Conservation (phyloP, 306 rosid species). For the Astragalus membranaceus region DNA sequence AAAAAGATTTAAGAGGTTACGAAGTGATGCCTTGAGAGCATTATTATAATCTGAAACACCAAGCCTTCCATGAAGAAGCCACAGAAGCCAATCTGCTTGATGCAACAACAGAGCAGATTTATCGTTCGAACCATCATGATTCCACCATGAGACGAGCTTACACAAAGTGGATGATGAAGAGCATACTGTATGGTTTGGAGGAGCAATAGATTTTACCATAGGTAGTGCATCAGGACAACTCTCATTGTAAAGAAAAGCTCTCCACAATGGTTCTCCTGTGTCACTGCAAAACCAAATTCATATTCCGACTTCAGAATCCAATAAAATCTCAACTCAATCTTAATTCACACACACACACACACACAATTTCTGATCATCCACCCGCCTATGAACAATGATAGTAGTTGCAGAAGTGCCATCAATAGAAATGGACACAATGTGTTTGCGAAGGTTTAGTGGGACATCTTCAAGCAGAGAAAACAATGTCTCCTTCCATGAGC, state of each 20-base stretch:
- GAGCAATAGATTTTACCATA: conserved; percentile 73
- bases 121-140: conserved; percentile 28
- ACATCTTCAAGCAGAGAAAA: conserved; percentile 66
- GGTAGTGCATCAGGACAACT: conserved; percentile 77
- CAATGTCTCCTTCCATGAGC: conserved; percentile 76
- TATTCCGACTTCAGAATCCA: conserved; percentile 29
- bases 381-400: conserved; percentile 76
- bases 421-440: conserved; percentile 60
- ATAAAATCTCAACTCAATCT: background rate
- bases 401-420: conserved; percentile 98
- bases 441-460: conserved; percentile 47
- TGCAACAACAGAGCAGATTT: conserved; percentile 67
- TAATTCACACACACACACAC: background rate
- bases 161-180: conserved; percentile 74
- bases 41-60: conserved; percentile 89
- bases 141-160: conserved; percentile 93
- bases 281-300: conserved; percentile 43
- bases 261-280: conserved; percentile 68
- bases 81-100: conserved; percentile 94
- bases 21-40: conserved; percentile 61
- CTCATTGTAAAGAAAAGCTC: conserved; percentile 79
- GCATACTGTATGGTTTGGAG: conserved; percentile 88
- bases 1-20: background rate
- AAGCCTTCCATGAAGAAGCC: conserved; percentile 92
- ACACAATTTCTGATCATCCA: conserved; percentile 16